phyloP scores from a whole-genome alignment of 352 stramenopile genomes.

The Phytophthora rubi region DNA sequence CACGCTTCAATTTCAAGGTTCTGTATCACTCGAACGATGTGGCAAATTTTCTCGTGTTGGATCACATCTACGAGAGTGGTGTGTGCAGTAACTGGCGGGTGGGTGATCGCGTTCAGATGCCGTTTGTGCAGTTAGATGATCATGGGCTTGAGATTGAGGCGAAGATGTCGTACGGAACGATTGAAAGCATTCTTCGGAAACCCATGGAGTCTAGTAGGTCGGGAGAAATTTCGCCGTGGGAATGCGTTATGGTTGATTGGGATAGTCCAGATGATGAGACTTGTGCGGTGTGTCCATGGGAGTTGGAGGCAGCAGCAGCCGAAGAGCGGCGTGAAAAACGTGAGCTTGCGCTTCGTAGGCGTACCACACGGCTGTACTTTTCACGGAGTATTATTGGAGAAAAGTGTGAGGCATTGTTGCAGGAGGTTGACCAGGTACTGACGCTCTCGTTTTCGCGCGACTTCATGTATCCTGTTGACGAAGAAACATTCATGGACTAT shows the following conservation, averaged over 20 bases:
- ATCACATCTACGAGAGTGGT: slow-evolving; percentile 81
- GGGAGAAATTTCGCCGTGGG: slow-evolving; percentile 65
- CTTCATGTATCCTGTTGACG: slow-evolving; percentile 83
- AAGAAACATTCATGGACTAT: slow-evolving; percentile 80
- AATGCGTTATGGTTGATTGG: slow-evolving; percentile 77
- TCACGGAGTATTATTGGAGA: slow-evolving; percentile 56
- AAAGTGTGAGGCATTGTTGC: slow-evolving; percentile 54
- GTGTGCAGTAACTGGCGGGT: slow-evolving; percentile 76
- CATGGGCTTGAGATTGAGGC: slow-evolving; percentile 63
- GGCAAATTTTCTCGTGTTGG: slow-evolving; percentile 87
- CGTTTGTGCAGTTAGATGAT: slow-evolving; percentile 69
- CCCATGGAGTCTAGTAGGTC: slow-evolving; percentile 24
- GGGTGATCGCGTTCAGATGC: slow-evolving; percentile 78
- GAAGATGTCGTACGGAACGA: slow-evolving; percentile 70
- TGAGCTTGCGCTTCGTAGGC: slow-evolving; percentile 41
- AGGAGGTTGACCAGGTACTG: slow-evolving; percentile 70
- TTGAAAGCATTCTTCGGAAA: slow-evolving; percentile 53
- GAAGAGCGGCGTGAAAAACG: slow-evolving; percentile 52
- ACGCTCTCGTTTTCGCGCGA: slow-evolving; percentile 74
- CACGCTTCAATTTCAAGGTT: slow-evolving; percentile 71
- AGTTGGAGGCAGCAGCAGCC: slow-evolving; percentile 61
- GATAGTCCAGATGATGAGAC: slow-evolving; percentile 75
- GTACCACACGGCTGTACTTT: slow-evolving; percentile 49
- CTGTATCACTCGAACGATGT: slow-evolving; percentile 81
- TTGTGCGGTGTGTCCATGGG: slow-evolving; percentile 79